A percentile compares a stretch with the other conserved stretches of the same genome.
Conservation (phyloP, 139 green algal genomes). For the Picochlorum sp. region DNA sequence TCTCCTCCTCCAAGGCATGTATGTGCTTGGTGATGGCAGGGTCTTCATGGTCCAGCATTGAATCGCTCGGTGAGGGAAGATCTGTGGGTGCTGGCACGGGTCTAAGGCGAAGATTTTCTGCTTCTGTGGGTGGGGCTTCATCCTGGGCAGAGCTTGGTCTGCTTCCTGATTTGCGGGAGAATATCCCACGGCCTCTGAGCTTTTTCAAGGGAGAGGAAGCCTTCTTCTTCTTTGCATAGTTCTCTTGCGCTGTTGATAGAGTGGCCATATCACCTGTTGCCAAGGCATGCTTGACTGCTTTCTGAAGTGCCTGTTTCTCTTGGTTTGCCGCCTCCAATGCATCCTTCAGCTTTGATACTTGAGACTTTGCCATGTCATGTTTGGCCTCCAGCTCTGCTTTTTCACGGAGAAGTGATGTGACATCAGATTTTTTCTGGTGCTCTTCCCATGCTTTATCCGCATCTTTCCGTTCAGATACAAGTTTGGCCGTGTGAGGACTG, state of each 20-base stretch:
- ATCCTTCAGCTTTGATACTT: conserved; percentile 42
- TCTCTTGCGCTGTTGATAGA: too few species aligned
- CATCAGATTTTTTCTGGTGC: conserved; percentile 19
- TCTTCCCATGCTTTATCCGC: conserved; percentile 21
- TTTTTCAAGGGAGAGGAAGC: too few species aligned
- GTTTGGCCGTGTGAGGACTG: not conserved
- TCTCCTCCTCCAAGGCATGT: conserved; percentile 39
- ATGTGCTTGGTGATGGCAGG: conserved; percentile 8
- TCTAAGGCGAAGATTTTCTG: too few species aligned
- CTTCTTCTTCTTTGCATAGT: too few species aligned
- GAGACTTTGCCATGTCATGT: conserved; percentile 5
- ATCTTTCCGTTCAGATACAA: conserved; percentile 9
- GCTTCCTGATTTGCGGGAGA: too few species aligned
- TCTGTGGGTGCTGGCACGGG: not conserved
- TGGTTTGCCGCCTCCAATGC: too few species aligned
- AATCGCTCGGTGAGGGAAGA: not conserved
- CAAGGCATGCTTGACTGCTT: too few species aligned
- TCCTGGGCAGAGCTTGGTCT: not conserved
- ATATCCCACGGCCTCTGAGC: too few species aligned
- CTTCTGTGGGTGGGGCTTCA: not conserved
- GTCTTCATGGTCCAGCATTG: not conserved
- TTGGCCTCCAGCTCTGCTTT: conserved; percentile 36
- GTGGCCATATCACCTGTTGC: too few species aligned
- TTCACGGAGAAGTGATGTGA: conserved; percentile 17
- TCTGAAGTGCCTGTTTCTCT: too few species aligned